Evolutionary conservation across 306 rosid species (phyloP), one percentile per base, ranked within the genome.

Genomic region (Bauhinia variegata): DNA sequence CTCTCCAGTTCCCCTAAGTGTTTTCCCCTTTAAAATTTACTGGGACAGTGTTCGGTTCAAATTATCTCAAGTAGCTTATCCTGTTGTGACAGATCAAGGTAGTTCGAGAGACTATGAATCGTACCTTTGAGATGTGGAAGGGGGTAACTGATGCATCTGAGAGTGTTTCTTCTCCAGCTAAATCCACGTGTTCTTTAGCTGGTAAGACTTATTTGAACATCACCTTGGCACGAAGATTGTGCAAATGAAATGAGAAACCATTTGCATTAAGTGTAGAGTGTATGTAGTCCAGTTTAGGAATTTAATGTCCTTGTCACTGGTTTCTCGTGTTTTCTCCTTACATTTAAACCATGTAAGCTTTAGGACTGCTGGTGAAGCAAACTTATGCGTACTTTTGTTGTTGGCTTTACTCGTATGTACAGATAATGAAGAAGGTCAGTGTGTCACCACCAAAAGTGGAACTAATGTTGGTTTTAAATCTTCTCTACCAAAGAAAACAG

Each of bases 71-170:
- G 9, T 30, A n/a, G 33, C 5, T 32, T 76, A 14, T 43, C n/a
- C 50, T 56, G 60, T 44, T 68, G 60, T 74, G n/a, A n/a, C 84
- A 95, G 99, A 90, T 95, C 47, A 95, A 95, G 84, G 82, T 91
- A 17, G 99, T 95, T 13, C 76, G 97, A 46, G 97, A 95, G 71
- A 86, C 88, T 13, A 90, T 95, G 97, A 95, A 88, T 70, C 82
- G 82, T 10, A 70, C 91, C 19, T 80, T 90, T 84, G 95, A 86
- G 73, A 61, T 69, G 67, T 95, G 99, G 99, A 85, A 85, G 83
- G 87, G 82, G 54, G 77, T 90, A 30, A 12, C 80, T 54, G 75
- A 73, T 61, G 76, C 74, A 55, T 70, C 70, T 15, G 86, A 70
- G 42, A 83, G 70, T 71, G 67, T 60, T 59, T 54, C 82, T 65